These are phyloP conservation scores for Polygonum maritimum DNA, from an alignment of 148 eudicot species.

Conservation along the genomic window DNA sequence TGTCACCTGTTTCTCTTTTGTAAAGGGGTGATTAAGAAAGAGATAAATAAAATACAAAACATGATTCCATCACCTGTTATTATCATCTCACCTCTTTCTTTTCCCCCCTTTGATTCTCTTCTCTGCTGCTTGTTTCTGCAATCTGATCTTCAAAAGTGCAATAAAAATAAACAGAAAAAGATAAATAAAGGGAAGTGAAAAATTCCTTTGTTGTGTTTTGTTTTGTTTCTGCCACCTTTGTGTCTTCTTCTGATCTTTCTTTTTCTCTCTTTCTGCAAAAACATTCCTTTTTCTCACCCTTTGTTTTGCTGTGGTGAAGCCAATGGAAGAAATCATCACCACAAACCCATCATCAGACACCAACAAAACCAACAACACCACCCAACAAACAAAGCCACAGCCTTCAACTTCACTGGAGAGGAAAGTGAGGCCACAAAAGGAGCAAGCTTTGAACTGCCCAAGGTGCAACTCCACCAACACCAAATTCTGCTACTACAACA, in stretches of 20 bases:
- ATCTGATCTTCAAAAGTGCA: background rate
- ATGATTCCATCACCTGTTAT: conserved; percentile 1
- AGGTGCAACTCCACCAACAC: conserved; percentile 43
- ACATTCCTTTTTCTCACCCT: background rate
- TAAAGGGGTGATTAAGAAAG: background rate
- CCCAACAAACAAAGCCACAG: background rate
- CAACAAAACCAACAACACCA: background rate
- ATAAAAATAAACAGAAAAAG: background rate
- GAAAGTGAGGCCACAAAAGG: conserved; percentile 38
- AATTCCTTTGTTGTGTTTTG: conserved; percentile 10
- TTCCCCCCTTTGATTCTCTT: conserved; percentile 3
- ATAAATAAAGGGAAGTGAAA: background rate
- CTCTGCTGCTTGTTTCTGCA: conserved; percentile 7
- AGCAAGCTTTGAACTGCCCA: conserved; percentile 43
- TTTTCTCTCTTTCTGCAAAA: conserved; percentile 6
- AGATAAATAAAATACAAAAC: background rate
- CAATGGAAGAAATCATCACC: conserved; percentile 15
- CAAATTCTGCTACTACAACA: conserved; percentile 51
- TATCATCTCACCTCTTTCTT: background rate
- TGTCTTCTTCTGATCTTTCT: conserved; percentile 3
- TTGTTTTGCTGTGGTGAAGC: conserved; percentile 9
- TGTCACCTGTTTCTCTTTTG: background rate
- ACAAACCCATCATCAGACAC: background rate
- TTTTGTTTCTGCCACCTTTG: conserved; percentile 15
- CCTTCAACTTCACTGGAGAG: conserved; percentile 17